Conservation (phyloP, 2,329 filamentous ascomycete species). For the Aspergillus nomiae region DNA sequence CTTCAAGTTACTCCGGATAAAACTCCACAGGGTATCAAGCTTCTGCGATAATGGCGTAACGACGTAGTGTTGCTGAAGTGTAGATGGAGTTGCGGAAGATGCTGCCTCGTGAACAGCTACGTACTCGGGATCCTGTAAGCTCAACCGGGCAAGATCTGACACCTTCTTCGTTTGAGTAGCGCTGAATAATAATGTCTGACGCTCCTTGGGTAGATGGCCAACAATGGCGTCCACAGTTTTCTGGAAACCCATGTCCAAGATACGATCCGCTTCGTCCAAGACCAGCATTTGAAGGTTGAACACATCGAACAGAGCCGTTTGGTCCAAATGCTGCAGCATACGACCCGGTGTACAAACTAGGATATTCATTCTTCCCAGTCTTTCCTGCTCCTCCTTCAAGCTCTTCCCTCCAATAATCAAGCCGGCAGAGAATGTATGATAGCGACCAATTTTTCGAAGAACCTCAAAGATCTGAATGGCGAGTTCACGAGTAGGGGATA, state of each 20-base stretch:
- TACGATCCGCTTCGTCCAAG: slow-evolving; percentile 92
- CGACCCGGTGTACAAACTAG: slow-evolving; percentile 92
- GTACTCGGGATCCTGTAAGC: slow-evolving; percentile 88
- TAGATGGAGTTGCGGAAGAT: slow-evolving; percentile 74
- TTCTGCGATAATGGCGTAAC: slow-evolving; percentile 84
- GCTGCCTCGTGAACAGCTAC: slow-evolving; percentile 89
- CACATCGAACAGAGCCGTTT: slow-evolving; percentile 86
- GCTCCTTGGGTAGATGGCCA: slow-evolving; percentile 79
- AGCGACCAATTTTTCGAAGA: slow-evolving; percentile 81
- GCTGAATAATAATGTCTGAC: slow-evolving; percentile 93
- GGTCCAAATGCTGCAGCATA: slow-evolving; percentile 93
- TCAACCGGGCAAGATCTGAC: slow-evolving; percentile 85
- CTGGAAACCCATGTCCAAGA: slow-evolving; percentile 97
- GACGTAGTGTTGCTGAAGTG: slow-evolving; percentile 88
- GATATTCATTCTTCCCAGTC: slow-evolving; percentile 91
- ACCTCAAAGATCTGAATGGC: slow-evolving; percentile 98
- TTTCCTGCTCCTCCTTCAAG: slow-evolving; percentile 81
- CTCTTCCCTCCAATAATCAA: slow-evolving; percentile 93
- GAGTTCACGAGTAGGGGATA: slow-evolving; percentile 91
- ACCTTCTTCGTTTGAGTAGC: slow-evolving; percentile 95
- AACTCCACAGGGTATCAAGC: slow-evolving; percentile 87
- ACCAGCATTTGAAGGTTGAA: slow-evolving; percentile 92
- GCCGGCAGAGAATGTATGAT: slow-evolving; percentile 89
- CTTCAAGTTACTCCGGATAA: slow-evolving; percentile 87
- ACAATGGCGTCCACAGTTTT: slow-evolving; percentile 86